A percentile compares a stretch with the other conserved stretches of the same genome.
phyloP scores from a whole-genome alignment of 345 rosid species.

The Gossypium raimondii region DNA sequence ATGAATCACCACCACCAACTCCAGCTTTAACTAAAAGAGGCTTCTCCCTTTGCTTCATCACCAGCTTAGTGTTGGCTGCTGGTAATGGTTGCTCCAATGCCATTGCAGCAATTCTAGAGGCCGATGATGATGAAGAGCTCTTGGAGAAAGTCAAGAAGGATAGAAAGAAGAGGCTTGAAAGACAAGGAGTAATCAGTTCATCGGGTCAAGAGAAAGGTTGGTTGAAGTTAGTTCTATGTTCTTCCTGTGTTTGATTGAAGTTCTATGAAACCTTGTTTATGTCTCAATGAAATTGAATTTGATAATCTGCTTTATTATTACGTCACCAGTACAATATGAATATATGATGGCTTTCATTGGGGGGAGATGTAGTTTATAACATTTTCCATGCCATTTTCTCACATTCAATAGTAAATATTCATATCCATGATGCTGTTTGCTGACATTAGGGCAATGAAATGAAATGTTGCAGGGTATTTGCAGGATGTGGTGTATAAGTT shows the following conservation, averaged over 20 bases:
- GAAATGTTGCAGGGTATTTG: slow-evolving; percentile 58
- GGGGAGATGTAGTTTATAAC: neutral
- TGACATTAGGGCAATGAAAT: slow-evolving; percentile 13
- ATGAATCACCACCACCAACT: slow-evolving; percentile 23
- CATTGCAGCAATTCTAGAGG: slow-evolving; percentile 81
- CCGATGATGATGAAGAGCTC: slow-evolving; percentile 88
- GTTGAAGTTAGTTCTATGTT: neutral
- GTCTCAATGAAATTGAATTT: neutral
- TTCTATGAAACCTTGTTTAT: neutral
- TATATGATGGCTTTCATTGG: neutral
- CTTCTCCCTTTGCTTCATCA: slow-evolving; percentile 44
- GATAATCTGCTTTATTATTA: too few relatives aligned
- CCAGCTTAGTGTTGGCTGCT: slow-evolving; percentile 40
- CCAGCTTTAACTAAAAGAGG: slow-evolving; percentile 47
- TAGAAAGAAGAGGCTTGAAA: slow-evolving; percentile 83
- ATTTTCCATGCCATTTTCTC: neutral
- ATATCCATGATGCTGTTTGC: neutral
- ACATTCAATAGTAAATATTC: neutral
- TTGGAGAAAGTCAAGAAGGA: slow-evolving; percentile 81
- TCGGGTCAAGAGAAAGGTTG: slow-evolving; percentile 73
- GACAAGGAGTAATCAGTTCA: slow-evolving; percentile 68
- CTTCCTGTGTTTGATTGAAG: neutral
- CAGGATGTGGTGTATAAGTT: slow-evolving; percentile 86
- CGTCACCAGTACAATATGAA: neutral
- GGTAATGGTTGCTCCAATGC: slow-evolving; percentile 30